Evolutionary conservation across 2,329 filamentous ascomycete genomes (phyloP).

Genomic region (Fusarium paranaense): DNA sequence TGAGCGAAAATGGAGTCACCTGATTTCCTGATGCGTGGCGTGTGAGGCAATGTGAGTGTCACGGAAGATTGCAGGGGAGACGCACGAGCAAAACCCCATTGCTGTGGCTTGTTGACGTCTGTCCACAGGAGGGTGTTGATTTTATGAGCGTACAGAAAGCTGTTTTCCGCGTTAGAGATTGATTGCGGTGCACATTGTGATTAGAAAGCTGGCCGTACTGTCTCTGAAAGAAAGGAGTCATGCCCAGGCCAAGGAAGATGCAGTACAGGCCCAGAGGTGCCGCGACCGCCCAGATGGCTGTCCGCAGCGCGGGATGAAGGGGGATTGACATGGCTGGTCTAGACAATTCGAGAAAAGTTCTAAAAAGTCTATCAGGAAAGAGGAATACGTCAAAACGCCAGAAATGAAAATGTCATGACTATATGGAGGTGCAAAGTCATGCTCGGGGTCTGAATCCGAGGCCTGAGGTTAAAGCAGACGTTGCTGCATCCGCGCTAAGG

Average conservation of each 20-base stretch:
- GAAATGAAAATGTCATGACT: neutral
- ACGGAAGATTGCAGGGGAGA: conserved; percentile 9
- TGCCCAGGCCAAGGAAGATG: conserved; percentile 72
- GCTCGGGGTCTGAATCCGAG: conserved; percentile 13
- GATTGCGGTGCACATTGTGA: neutral
- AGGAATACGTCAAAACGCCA: neutral
- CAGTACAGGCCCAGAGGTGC: conserved; percentile 74
- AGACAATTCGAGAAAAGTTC: neutral
- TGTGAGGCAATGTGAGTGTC: conserved; percentile 12
- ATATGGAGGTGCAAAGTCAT: conserved; percentile 9
- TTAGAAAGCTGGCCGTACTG: conserved; percentile 65
- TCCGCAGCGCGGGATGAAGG: conserved; percentile 38
- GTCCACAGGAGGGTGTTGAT: conserved; percentile 79
- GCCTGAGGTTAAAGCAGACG: conserved; percentile 42
- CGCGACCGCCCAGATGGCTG: conserved; percentile 64
- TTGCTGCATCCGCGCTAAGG: conserved; percentile 40
- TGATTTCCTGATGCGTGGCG: conserved; percentile 74
- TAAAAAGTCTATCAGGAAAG: neutral
- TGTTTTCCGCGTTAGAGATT: conserved; percentile 51
- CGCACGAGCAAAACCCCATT: conserved; percentile 86
- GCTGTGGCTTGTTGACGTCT: conserved; percentile 80
- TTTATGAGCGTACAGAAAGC: conserved; percentile 86
- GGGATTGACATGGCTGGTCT: conserved; percentile 29
- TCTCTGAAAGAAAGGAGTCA: conserved; percentile 79
- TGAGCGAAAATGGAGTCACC: conserved; percentile 85